Percentiles rank a stretch among this genome's conserved stretches.
phyloP scores from a whole-genome alignment of 352 stramenopile species.

The Globisporangium iwayamae region DNA sequence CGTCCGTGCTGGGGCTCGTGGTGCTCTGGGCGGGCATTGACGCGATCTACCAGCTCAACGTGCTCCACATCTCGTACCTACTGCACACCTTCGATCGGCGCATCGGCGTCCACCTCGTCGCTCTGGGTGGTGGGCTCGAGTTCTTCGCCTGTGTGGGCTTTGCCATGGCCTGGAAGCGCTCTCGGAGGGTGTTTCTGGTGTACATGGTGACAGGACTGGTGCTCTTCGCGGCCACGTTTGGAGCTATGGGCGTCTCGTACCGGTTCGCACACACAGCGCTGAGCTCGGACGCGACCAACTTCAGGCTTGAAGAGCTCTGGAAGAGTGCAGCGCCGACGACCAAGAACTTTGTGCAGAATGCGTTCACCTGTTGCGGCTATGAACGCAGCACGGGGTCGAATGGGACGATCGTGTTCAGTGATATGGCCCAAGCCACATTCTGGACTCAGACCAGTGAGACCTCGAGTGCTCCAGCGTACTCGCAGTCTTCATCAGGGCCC shows the following conservation, averaged over 20 bases:
- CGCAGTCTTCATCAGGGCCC: background rate
- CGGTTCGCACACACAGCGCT: constrained; percentile 19
- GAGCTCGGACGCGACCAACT: constrained; percentile 1
- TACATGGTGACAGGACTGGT: constrained; percentile 32
- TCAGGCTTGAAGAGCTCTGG: constrained; percentile 25
- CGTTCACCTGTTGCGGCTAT: constrained; percentile 46
- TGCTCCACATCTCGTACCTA: constrained; percentile 61
- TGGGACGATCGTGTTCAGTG: constrained; percentile 30
- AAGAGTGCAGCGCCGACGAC: constrained; percentile 23
- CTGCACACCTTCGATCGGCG: constrained; percentile 50
- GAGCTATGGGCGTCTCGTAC: constrained; percentile 37
- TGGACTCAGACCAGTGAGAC: constrained; percentile 27
- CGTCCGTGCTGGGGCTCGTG: constrained; percentile 24
- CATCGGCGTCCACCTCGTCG: constrained; percentile 46
- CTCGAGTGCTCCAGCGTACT: constrained; percentile 20
- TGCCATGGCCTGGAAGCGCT: constrained; percentile 24
- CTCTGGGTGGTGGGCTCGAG: constrained; percentile 31
- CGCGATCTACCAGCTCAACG: constrained; percentile 57
- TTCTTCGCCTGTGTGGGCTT: constrained; percentile 33
- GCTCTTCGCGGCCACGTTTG: constrained; percentile 43
- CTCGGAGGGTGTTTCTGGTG: constrained; percentile 19
- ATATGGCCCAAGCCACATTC: constrained; percentile 24
- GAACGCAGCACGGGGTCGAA: constrained; percentile 26
- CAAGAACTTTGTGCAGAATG: constrained; percentile 50
- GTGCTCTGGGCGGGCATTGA: constrained; percentile 49